These are phyloP conservation scores for Eucalyptus fibrosa DNA, from an alignment of 345 rosid species.

Conservation along the genomic window DNA sequence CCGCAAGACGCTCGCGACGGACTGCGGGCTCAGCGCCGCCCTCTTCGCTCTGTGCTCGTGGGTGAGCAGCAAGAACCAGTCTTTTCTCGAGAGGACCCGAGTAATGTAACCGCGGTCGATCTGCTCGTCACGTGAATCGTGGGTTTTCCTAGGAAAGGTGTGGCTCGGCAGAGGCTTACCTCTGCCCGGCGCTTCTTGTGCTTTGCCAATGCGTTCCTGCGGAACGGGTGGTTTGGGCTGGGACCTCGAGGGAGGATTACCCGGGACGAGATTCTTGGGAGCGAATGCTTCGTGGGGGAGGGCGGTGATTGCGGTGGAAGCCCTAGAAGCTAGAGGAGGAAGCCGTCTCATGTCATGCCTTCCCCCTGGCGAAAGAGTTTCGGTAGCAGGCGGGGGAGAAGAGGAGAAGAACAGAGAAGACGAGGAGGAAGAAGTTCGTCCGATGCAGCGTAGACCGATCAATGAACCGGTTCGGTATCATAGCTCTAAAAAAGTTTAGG, in stretches of 20 bases:
- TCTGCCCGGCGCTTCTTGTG: not conserved
- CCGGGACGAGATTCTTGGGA: not conserved
- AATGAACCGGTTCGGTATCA: not conserved
- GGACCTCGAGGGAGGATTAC: not conserved
- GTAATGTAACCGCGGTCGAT: constrained; percentile 42
- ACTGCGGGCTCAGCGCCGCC: constrained; percentile 34
- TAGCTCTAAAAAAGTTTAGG: not conserved
- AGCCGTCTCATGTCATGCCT: constrained; percentile 37
- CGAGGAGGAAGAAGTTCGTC: not conserved
- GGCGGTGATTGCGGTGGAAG: constrained; percentile 8
- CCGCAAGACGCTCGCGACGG: constrained; percentile 53
- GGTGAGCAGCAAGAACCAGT: constrained; percentile 59
- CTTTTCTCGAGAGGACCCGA: constrained; percentile 46
- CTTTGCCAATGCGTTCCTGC: not conserved
- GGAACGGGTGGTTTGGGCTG: not conserved
- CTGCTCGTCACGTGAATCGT: not conserved
- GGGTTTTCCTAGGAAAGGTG: not conserved
- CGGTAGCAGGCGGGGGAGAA: not conserved
- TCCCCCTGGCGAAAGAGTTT: not conserved
- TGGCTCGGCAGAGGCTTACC: not conserved
- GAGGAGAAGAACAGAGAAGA: not conserved
- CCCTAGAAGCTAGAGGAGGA: constrained; percentile 38
- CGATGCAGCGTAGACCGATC: not conserved
- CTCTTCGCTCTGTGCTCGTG: constrained; percentile 50
- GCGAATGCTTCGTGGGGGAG: not conserved